Evolutionary conservation across 2,329 filamentous ascomycete species (phyloP).

Genomic region (Aspergillus pseudonomiae): DNA sequence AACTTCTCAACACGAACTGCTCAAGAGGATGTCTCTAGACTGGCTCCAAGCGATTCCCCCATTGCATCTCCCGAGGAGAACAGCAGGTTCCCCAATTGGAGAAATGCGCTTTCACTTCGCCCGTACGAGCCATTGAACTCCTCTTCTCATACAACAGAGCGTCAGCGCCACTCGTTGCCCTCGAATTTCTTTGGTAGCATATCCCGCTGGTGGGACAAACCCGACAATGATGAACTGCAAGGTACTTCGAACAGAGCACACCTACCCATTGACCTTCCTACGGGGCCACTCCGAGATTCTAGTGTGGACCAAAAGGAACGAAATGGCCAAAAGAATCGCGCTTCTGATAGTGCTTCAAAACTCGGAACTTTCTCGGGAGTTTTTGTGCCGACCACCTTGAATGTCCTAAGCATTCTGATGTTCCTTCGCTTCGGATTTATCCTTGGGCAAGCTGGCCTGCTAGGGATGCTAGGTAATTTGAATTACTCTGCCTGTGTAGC

Average conservation of each 20-base stretch:
- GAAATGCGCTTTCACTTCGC: conserved; percentile 22
- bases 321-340: conserved; percentile 27
- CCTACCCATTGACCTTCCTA: conserved; percentile 18
- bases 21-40: conserved; percentile 40
- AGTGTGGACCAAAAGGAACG: conserved; percentile 38
- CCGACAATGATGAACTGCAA: conserved; percentile 14
- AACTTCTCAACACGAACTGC: conserved; percentile 44
- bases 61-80: conserved; percentile 26
- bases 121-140: conserved; percentile 29
- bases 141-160: conserved; percentile 18
- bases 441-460: conserved; percentile 74
- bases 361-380: conserved; percentile 77
- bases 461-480: conserved; percentile 74
- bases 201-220: conserved; percentile 29
- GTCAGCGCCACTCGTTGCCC: conserved; percentile 23
- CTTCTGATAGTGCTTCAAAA: conserved; percentile 55
- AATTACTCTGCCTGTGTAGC: background rate
- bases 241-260: conserved; percentile 6
- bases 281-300: conserved; percentile 29
- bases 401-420: conserved; percentile 89
- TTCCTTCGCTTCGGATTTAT: conserved; percentile 87
- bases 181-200: conserved; percentile 28
- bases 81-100: conserved; percentile 27
- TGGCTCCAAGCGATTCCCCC: conserved; percentile 36
- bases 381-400: conserved; percentile 85